phyloP scores from a whole-genome alignment of 192 early-diverging fungal species.

The Gryganskiella cystojenkinii region DNA sequence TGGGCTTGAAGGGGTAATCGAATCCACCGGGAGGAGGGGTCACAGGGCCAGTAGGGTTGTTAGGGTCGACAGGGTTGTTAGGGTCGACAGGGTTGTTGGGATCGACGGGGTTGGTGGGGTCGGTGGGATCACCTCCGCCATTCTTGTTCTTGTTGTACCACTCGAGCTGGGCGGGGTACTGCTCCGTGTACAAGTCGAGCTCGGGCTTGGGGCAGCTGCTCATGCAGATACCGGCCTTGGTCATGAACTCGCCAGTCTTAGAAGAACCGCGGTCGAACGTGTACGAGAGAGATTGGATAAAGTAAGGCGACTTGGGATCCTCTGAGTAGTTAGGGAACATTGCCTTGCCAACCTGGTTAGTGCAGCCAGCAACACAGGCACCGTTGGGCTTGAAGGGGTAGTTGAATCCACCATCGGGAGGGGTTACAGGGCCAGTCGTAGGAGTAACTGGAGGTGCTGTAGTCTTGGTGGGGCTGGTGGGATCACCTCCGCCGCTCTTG shows the following conservation, averaged over 20 bases:
- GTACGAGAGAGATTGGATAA: conserved; percentile 19
- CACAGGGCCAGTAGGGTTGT: background rate
- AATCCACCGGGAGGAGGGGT: conserved; percentile 16
- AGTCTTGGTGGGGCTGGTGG: background rate
- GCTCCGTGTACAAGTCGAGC: conserved; percentile 11
- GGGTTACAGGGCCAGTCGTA: background rate
- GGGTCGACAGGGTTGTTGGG: background rate
- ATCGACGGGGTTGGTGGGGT: background rate
- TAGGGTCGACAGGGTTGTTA: background rate
- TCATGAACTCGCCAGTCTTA: conserved; percentile 25
- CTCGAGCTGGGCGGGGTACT: conserved; percentile 6
- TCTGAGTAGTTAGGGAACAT: conserved; percentile 36
- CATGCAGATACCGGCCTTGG: conserved; percentile 26
- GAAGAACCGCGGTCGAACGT: conserved; percentile 23
- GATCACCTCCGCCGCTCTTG: background rate
- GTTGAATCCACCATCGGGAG: conserved; percentile 1
- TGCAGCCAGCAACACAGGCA: conserved; percentile 21
- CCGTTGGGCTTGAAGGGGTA: conserved; percentile 38
- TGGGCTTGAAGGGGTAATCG: conserved; percentile 18
- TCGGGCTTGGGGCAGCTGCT: conserved; percentile 3
- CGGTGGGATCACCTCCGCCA: background rate
- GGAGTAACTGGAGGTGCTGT: too few species aligned
- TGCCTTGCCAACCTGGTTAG: conserved; percentile 17
- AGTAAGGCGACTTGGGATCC: conserved; percentile 41
- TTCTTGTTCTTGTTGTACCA: conserved; percentile 38